Percentiles rank a stretch among this genome's conserved stretches.
Evolutionary conservation across 345 rosid species (phyloP).

Genomic region (Dovyalis caffra): DNA sequence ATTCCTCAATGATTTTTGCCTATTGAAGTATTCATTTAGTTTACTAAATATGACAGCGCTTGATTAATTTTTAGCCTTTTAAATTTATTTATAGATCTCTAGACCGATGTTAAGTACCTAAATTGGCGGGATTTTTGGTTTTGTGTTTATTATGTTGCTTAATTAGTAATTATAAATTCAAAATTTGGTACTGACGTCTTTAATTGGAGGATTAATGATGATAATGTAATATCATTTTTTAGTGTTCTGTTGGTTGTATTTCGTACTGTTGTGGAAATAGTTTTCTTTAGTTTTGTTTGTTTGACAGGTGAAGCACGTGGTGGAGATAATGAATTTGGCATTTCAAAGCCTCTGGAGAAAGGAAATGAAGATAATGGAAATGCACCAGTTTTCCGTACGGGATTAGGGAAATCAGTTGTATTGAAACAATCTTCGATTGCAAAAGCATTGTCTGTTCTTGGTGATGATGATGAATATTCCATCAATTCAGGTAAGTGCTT

Average conservation of each 20-base stretch:
- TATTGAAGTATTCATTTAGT: no score
- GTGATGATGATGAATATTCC: slow-evolving; percentile 12
- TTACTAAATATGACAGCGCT: no score
- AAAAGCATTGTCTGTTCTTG: slow-evolving; percentile 60
- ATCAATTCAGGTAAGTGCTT: no score
- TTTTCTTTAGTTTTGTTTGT: background rate
- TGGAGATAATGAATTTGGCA: slow-evolving; percentile 22
- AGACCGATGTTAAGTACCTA: no score
- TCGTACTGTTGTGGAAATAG: background rate
- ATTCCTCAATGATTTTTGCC: no score
- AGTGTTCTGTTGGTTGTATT: background rate
- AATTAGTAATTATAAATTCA: background rate
- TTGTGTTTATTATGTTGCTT: background rate
- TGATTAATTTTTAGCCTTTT: no score
- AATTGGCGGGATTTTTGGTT: background rate
- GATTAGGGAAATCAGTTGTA: slow-evolving; percentile 57
- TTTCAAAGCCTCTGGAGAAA: slow-evolving; percentile 43
- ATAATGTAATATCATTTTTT: no score
- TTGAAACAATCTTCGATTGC: slow-evolving; percentile 60
- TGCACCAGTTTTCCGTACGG: slow-evolving; percentile 58
- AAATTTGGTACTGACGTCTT: background rate
- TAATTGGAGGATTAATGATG: no score
- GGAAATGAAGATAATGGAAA: slow-evolving; percentile 17
- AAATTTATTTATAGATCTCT: no score
- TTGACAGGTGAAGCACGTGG: slow-evolving; percentile 36